phyloP scores from a whole-genome alignment of 495 filamentous ascomycete species.

The Daldinia concentrica region DNA sequence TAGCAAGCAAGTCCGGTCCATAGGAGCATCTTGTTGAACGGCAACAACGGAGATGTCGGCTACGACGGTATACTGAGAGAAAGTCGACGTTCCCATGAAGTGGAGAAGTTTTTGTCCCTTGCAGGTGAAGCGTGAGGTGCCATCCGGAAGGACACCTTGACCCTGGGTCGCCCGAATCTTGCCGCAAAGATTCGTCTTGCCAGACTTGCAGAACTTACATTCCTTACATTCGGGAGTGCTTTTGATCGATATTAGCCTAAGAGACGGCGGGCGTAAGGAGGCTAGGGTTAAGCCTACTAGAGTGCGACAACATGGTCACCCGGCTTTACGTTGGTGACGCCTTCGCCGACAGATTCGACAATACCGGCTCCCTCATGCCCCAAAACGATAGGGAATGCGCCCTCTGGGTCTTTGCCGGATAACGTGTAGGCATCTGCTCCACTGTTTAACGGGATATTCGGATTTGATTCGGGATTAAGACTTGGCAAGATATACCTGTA shows the following conservation, averaged over 20 bases:
- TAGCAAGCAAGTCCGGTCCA: slow-evolving; percentile 94
- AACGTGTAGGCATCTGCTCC: slow-evolving; percentile 92
- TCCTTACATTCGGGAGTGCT: slow-evolving; percentile 96
- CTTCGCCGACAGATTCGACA: slow-evolving; percentile 96
- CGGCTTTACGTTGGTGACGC: slow-evolving; percentile 91
- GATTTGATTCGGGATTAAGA: slow-evolving; percentile 39
- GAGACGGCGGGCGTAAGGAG: not conserved
- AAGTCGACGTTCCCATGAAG: slow-evolving; percentile 99
- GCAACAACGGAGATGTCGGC: slow-evolving; percentile 98
- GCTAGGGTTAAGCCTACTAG: slow-evolving; percentile 69
- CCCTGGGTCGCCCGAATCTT: slow-evolving; percentile 99
- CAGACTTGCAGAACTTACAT: slow-evolving; percentile 99
- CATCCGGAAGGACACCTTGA: slow-evolving; percentile 96
- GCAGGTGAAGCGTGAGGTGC: slow-evolving; percentile 92
- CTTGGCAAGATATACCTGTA: slow-evolving; percentile 71
- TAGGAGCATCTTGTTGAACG: slow-evolving; percentile 88
- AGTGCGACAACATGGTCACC: slow-evolving; percentile 94
- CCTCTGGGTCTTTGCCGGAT: slow-evolving; percentile 97
- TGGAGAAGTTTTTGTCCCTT: slow-evolving; percentile 94
- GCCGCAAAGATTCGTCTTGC: slow-evolving; percentile 99
- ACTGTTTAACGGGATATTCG: slow-evolving; percentile 33
- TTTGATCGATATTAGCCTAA: slow-evolving; percentile 26
- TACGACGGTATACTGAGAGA: slow-evolving; percentile 98
- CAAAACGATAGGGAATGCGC: slow-evolving; percentile 94
- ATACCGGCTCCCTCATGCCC: slow-evolving; percentile 97